These are phyloP conservation scores for Thecaphora frezii DNA, from an alignment of 1,284 basidiomycete genomes.

Conservation along the genomic window DNA sequence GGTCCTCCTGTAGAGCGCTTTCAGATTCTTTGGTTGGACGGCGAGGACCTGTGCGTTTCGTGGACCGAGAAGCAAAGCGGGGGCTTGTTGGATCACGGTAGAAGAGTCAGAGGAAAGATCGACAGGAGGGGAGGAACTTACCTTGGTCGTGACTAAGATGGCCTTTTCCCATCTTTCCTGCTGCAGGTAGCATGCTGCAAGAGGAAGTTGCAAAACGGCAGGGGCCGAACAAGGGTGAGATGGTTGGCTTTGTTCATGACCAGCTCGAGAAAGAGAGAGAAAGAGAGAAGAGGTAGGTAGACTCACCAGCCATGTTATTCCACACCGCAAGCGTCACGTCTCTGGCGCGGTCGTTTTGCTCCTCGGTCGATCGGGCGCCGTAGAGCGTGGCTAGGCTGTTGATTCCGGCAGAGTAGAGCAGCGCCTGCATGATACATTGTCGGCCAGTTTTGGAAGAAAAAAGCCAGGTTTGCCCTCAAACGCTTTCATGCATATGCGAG, in stretches of 20 bases:
- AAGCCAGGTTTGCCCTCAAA: too few species aligned
- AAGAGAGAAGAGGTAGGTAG: not conserved
- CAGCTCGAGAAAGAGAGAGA: too few species aligned
- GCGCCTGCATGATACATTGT: constrained; percentile 9
- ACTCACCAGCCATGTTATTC: constrained; percentile 24
- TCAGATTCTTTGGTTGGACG: constrained; percentile 24
- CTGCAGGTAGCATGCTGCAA: constrained; percentile 23
- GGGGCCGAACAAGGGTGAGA: too few species aligned
- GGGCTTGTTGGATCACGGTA: too few species aligned
- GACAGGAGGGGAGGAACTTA: not conserved
- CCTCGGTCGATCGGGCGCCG: constrained; percentile 23
- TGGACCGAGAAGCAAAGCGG: too few species aligned
- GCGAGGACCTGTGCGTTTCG: constrained; percentile 9
- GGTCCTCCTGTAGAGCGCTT: constrained; percentile 34
- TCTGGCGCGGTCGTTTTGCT: constrained; percentile 23
- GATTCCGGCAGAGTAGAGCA: constrained; percentile 37
- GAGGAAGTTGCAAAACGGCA: not conserved
- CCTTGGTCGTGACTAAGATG: constrained; percentile 21
- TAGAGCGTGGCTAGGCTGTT: constrained; percentile 36
- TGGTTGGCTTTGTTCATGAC: too few species aligned
- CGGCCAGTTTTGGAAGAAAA: too few species aligned
- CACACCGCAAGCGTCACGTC: constrained; percentile 24
- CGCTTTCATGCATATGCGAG: too few species aligned
- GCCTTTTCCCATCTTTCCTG: constrained; percentile 32
- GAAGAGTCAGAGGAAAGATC: too few species aligned